Conservation (phyloP, 345 rosid species). For the Corchorus capsularis region DNA sequence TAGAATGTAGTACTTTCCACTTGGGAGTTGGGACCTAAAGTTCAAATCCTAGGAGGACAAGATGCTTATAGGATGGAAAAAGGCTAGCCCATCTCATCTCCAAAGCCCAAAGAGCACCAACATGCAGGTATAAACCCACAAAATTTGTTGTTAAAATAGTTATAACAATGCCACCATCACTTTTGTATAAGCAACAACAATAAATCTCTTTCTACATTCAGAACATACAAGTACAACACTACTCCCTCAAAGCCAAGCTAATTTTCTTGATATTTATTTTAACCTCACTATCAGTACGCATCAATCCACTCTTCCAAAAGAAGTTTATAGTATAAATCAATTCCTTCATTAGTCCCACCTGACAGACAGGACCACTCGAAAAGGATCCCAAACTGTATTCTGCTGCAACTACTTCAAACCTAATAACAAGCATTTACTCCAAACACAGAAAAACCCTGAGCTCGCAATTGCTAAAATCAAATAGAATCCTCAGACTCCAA, state of each 20-base stretch:
- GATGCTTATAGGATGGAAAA: neutral
- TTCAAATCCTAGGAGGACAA: neutral
- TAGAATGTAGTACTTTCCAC: neutral
- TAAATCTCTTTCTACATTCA: neutral
- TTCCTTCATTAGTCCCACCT: neutral
- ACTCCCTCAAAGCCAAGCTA: neutral
- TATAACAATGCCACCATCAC: neutral
- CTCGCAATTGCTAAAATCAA: neutral
- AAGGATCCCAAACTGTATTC: neutral
- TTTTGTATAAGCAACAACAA: neutral
- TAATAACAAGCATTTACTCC: neutral
- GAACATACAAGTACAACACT: neutral
- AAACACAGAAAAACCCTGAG: slow-evolving; percentile 8
- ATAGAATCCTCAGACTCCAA: neutral
- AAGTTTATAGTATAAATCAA: neutral
- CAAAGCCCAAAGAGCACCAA: neutral
- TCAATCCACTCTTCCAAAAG: neutral
- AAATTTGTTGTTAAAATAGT: neutral
- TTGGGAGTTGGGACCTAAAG: neutral
- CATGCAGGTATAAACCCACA: neutral
- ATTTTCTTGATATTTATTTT: neutral
- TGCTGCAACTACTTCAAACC: neutral
- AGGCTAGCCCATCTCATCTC: neutral
- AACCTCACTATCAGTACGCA: neutral
- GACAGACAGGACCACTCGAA: neutral